A percentile compares a stretch with the other conserved stretches of the same genome.
phyloP scores from a whole-genome alignment of 2,329 filamentous ascomycete species.

The Paraconiothyrium brasiliense region DNA sequence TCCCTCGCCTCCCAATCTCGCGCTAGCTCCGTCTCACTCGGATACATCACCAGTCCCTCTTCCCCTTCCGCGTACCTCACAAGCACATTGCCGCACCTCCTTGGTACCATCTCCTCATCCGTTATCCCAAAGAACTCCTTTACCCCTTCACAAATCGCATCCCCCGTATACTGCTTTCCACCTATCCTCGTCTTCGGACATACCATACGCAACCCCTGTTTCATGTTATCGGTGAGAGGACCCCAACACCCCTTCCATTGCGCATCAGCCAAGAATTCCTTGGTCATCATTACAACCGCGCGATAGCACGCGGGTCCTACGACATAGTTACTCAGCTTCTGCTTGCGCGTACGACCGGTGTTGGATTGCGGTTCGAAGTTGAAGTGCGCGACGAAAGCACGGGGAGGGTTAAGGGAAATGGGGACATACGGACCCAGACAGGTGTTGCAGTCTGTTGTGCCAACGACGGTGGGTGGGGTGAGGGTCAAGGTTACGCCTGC shows the following conservation, averaged over 20 bases:
- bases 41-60: not conserved
- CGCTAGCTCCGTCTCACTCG: not conserved
- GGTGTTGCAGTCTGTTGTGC: conserved; percentile 3
- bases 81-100: not conserved
- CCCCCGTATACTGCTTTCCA: not conserved
- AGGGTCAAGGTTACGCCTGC: not conserved
- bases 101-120: no score
- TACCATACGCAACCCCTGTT: not conserved
- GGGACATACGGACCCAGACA: not conserved
- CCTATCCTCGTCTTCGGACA: not conserved
- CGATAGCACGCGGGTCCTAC: conserved; percentile 2
- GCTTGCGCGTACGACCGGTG: not conserved
- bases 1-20: not conserved
- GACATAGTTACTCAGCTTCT: not conserved
- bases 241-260: conserved; percentile 4
- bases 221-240: not conserved
- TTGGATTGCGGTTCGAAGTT: not conserved
- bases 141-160: not conserved
- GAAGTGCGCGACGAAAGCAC: conserved; percentile 3
- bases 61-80: not conserved
- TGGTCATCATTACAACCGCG: conserved; percentile 5
- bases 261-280: not conserved
- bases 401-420: not conserved
- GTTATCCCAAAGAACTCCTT: conserved; percentile 4
- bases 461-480: not conserved